Evolutionary conservation across 768 basidiomycete genomes (phyloP), one percentile per base, ranked within the genome.

Genomic region (Podaxis sp.): DNA sequence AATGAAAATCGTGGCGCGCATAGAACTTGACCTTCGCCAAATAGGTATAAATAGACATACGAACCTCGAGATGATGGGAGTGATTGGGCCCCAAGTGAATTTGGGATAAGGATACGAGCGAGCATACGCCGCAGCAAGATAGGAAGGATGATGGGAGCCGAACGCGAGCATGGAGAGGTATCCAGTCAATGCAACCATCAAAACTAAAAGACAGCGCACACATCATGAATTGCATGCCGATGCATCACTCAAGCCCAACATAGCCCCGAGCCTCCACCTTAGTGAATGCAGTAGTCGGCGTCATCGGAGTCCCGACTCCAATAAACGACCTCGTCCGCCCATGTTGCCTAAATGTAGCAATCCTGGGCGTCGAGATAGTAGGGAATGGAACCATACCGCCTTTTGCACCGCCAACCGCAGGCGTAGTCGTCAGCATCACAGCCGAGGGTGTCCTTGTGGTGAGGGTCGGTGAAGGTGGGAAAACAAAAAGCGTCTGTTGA

Each of bases 211-310:
- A 22, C 44, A 13, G 44, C n/a, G 3, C 44, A 2, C n/a, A 46
- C 2, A 46, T n/a, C n/a, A 17, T 19, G 44, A 46, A 19, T 8
- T 19, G 44, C 44, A 46, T 22, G 44, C 44, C 7, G 19, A 8
- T 46, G 8, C 33, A 44, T 63, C 66, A 73, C 68, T 82, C 79
- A 53, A 86, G 68, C 30, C 86, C 89, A 62, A 92, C 79, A 77
- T 87, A 92, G n/a, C 92, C 92, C 63, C 89, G 84, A 63, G 84
- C 92, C 71, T 94, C 92, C 57, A 94, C 92, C 67, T 87, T 88
- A 13, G 92, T 91, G 66, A 90, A 89, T 3, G 88, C 92, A 19
- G 88, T 90, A 7, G 92, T 94, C 11, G 92, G 90, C 28, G 88
- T 88, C 22, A 86, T 82, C 15, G 87, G 85, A 26, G 83, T 77